A percentile compares a stretch with the other conserved stretches of the same genome.
Evolutionary conservation across 2,329 filamentous ascomycete genomes (phyloP).

Genomic region (Calcarisporium arbuscula): DNA sequence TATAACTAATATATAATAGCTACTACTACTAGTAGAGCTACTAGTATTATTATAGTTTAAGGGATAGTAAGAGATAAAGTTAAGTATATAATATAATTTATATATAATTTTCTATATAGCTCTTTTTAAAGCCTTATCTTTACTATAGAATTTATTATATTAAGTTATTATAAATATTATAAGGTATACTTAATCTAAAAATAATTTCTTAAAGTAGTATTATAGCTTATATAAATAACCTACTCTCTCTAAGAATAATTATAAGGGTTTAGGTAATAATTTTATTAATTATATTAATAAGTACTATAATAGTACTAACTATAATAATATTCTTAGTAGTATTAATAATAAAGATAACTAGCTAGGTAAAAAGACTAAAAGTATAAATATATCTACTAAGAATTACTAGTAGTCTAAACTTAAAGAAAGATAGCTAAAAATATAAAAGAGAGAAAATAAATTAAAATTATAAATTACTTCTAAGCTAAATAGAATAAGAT

Average conservation of each 20-base stretch:
- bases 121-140: background rate
- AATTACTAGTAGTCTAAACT: constrained; percentile 1
- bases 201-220: background rate
- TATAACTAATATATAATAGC: background rate
- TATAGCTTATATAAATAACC: background rate
- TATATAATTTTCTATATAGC: background rate
- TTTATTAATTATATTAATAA: background rate
- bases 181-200: background rate
- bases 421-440: constrained; percentile 4
- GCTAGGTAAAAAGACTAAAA: background rate
- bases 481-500: constrained; percentile 3
- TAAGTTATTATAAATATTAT: background rate
- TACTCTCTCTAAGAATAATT: background rate
- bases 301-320: background rate
- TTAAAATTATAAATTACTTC: constrained; percentile 4
- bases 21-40: background rate
- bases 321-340: background rate
- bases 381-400: background rate
- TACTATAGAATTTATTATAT: background rate
- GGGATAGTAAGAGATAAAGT: constrained; percentile 1
- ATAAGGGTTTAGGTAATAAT: background rate
- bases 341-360: background rate
- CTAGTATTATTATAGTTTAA: background rate
- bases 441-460: constrained; percentile 5
- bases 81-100: background rate